Base-by-base conservation (phyloP, 345 rosid species). In the Linum tenue region DNA sequence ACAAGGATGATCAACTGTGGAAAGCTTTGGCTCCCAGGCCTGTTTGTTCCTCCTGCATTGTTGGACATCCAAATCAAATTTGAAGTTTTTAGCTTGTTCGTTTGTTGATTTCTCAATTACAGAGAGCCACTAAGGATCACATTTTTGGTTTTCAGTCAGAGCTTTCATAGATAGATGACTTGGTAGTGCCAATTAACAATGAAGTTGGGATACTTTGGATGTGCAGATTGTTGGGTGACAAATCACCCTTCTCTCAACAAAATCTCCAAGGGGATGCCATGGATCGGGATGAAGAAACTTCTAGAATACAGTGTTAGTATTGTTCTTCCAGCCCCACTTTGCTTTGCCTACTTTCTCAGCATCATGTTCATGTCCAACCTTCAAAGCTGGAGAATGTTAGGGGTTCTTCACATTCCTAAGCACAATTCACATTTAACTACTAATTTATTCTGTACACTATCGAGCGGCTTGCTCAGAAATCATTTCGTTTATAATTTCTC, bases 221-320 rank as follows among this genome's bases (percentile, higher is more conserved):
- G 31, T 73, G 75, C 72, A 94, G 97, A 83, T 70, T 90, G 37
- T 73, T 94, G 67, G 95, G 97, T 22, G 97, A 94, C 72, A 94
- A 90, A 67, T 90, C 97, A 2, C 99, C 99, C 7, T 94, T 94
- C 79, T 90, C 91, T 1, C 97, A 90, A 70, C 92, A 88, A 62
- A 88, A 88, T 73, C 80, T 84, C 5, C 95, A 86, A 39, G 91
- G 89, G 7, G 96, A 88, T 73, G 89, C 86, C 44, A 87, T 79
- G 74, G 95, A 83, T 83, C 88, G 92, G 35, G 98, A 86, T 59
- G 98, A 92, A 76, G 97, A 92, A 86, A 90, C 95, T 59, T 87
- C 86, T 76, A 96, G 95, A 56, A 88, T 94, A 64, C 97, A 90
- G 67, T 85, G 97, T 81, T 61, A 40, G 83, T 22, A 5, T 50